phyloP scores from a whole-genome alignment of 352 stramenopile species.

The Vaucheria bursata region DNA sequence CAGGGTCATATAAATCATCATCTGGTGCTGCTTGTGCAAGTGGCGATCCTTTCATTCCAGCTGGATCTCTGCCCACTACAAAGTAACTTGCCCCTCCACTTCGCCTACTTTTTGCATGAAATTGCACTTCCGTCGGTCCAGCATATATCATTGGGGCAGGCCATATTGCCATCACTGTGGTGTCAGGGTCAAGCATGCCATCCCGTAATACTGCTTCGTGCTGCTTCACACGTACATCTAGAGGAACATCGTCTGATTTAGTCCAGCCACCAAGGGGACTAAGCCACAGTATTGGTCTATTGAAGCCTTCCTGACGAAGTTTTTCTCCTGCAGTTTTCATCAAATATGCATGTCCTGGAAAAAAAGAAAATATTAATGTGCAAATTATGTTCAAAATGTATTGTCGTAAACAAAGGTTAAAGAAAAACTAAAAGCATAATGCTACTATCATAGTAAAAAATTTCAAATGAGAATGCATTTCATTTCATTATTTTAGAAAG shows the following conservation, averaged over 20 bases:
- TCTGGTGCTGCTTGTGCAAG: conserved; percentile 69
- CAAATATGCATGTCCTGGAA: conserved; percentile 93
- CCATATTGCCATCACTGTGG: conserved; percentile 96
- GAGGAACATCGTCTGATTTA: conserved; percentile 92
- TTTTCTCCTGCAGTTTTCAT: conserved; percentile 91
- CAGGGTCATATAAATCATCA: conserved; percentile 88
- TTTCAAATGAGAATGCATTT: too few relatives aligned
- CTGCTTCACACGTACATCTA: conserved; percentile 93
- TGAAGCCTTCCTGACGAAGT: conserved; percentile 68
- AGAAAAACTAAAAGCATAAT: too few relatives aligned
- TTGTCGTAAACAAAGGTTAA: too few relatives aligned
- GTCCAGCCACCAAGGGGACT: conserved; percentile 93
- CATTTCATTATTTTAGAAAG: too few relatives aligned
- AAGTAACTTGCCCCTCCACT: conserved; percentile 93
- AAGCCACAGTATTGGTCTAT: conserved; percentile 93
- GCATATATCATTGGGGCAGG: conserved; percentile 97
- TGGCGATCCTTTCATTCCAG: conserved; percentile 91
- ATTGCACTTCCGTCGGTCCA: conserved; percentile 92
- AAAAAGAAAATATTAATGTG: too few relatives aligned
- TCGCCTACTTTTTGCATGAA: conserved; percentile 92
- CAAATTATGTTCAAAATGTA: too few relatives aligned
- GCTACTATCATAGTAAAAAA: too few relatives aligned
- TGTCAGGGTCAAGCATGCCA: conserved; percentile 88
- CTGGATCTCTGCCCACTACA: conserved; percentile 90
- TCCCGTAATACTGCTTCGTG: conserved; percentile 81